Conservation (phyloP, 345 rosid species). For the Alliaria petiolata region DNA sequence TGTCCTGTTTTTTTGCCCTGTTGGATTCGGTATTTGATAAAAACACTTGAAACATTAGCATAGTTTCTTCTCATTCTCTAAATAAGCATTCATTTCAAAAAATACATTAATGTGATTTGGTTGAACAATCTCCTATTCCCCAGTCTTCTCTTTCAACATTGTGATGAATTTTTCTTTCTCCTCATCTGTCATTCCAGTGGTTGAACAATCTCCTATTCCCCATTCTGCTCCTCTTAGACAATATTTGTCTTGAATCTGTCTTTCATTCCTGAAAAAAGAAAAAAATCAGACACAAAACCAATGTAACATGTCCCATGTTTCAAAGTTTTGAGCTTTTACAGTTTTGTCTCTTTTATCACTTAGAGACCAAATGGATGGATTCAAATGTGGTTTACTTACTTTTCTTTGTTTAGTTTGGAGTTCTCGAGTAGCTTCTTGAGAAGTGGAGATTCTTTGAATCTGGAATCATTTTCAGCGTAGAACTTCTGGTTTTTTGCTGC, state of each 20-base stretch:
- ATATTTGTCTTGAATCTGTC: slow-evolving; percentile 66
- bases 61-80: background rate
- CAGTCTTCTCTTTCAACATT: slow-evolving; percentile 66
- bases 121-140: no score
- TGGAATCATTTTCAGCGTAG: slow-evolving; percentile 72
- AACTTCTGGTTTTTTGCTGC: slow-evolving; percentile 93
- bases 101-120: no score
- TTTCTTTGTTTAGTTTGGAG: slow-evolving; percentile 73
- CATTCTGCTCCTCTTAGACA: slow-evolving; percentile 91
- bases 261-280: slow-evolving; percentile 46
- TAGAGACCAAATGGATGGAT: background rate
- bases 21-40: slow-evolving; percentile 23
- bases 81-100: background rate
- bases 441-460: slow-evolving; percentile 78
- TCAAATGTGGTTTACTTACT: slow-evolving; percentile 38
- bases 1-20: background rate
- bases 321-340: background rate
- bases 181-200: slow-evolving; percentile 70
- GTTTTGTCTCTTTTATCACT: background rate
- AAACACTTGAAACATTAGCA: slow-evolving; percentile 16
- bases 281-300: background rate
- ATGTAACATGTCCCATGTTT: background rate
- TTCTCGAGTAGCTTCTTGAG: slow-evolving; percentile 78
- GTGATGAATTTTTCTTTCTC: slow-evolving; percentile 79
- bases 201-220: slow-evolving; percentile 96